Evolutionary conservation across 306 rosid genomes (phyloP).

Genomic region (Delonix regia): DNA sequence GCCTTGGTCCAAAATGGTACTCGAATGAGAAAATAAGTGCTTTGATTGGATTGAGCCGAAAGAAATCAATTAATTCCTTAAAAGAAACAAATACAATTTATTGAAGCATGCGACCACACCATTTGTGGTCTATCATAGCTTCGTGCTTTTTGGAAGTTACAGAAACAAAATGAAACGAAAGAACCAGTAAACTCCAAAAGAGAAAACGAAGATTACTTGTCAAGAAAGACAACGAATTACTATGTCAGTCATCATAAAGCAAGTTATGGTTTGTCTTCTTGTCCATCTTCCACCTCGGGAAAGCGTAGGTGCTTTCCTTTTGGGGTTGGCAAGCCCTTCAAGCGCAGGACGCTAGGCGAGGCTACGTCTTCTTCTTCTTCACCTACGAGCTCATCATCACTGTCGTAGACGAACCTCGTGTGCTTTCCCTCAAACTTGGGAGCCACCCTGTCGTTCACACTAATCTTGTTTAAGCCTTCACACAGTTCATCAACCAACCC

Average conservation of each 20-base stretch:
- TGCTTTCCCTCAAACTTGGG: constrained; percentile 74
- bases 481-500: constrained; percentile 70
- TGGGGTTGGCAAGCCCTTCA: constrained; percentile 89
- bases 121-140: constrained; percentile 7
- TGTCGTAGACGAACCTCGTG: constrained; percentile 74
- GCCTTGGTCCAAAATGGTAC: too few relatives aligned
- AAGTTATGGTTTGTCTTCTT: background rate
- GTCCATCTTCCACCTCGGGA: constrained; percentile 47
- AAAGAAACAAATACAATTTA: background rate
- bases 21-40: too few relatives aligned
- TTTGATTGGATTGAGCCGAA: background rate
- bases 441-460: constrained; percentile 51
- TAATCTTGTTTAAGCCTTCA: constrained; percentile 63
- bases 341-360: constrained; percentile 47
- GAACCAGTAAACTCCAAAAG: background rate
- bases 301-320: constrained; percentile 90
- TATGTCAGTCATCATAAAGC: constrained; percentile 10
- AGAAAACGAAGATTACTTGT: background rate
- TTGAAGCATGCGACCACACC: constrained; percentile 3
- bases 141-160: background rate
- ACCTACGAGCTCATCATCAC: constrained; percentile 77
- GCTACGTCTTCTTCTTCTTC: constrained; percentile 42
- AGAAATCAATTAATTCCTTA: background rate
- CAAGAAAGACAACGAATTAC: constrained; percentile 24
- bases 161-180: background rate